Evolutionary conservation across 2,329 filamentous ascomycete species (phyloP).

Genomic region (Phialophora chinensis): DNA sequence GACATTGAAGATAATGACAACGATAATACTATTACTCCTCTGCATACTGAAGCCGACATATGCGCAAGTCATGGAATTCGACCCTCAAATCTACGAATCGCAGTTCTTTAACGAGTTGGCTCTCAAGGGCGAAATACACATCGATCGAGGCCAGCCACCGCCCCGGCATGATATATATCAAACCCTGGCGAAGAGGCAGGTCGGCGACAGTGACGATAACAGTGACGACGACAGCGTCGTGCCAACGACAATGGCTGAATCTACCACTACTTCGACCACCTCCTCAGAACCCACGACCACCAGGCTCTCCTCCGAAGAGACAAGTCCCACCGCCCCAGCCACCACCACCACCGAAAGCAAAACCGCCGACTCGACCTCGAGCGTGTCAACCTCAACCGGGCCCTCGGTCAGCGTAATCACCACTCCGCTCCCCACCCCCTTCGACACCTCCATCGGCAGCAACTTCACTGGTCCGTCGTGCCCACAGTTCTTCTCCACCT

Average conservation of each 20-base stretch:
- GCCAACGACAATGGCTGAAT: slow-evolving; percentile 18
- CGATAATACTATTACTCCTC: slow-evolving; percentile 31
- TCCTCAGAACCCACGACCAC: slow-evolving; percentile 21
- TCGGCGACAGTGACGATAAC: slow-evolving; percentile 9
- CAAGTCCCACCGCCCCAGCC: slow-evolving; percentile 8
- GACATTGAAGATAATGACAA: slow-evolving; percentile 17
- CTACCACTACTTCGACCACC: slow-evolving; percentile 3
- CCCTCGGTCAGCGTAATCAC: slow-evolving; percentile 32
- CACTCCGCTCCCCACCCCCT: slow-evolving; percentile 64
- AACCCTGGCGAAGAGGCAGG: slow-evolving; percentile 25
- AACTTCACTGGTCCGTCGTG: slow-evolving; percentile 64
- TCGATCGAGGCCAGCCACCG: slow-evolving; percentile 31
- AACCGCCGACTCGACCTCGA: slow-evolving; percentile 22
- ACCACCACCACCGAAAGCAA: slow-evolving; percentile 32
- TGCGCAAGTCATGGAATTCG: slow-evolving; percentile 23
- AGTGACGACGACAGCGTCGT: slow-evolving; percentile 19
- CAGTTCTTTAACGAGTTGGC: slow-evolving; percentile 27
- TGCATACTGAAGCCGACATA: slow-evolving; percentile 18
- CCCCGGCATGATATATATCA: slow-evolving; percentile 19
- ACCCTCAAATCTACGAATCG: slow-evolving; percentile 27
- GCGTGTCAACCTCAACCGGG: slow-evolving; percentile 31
- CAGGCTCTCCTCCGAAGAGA: slow-evolving; percentile 20
- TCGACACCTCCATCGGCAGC: slow-evolving; percentile 68
- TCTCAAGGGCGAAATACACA: slow-evolving; percentile 35
- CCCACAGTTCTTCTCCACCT: slow-evolving; percentile 65